phyloP scores from a whole-genome alignment of 1,139 yeast species.

The Taiozyma sp. region DNA sequence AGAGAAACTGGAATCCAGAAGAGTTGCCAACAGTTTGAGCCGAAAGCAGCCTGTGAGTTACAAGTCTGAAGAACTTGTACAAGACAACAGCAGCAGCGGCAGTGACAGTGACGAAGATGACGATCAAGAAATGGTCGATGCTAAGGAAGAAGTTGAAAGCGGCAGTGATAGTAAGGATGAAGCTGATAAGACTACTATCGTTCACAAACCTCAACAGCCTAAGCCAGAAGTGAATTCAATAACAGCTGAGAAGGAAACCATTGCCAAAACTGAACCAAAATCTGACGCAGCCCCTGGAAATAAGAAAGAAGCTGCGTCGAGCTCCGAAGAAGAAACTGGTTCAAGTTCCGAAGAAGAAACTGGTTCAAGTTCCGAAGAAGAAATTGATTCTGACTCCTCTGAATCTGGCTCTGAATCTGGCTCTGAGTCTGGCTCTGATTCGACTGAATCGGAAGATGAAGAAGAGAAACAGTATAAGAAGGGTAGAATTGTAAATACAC shows the following conservation, averaged over 20 bases:
- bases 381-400: neutral
- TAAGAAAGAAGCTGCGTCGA: neutral
- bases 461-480: conserved; percentile 20
- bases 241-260: neutral
- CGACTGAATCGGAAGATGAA: conserved; percentile 20
- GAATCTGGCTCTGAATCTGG: conserved; percentile 16
- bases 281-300: neutral
- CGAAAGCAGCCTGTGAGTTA: neutral
- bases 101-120: neutral
- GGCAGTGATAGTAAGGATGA: neutral
- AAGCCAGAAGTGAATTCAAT: neutral
- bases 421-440: conserved; percentile 8
- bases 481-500: conserved; percentile 34
- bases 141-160: neutral
- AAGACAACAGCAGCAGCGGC: neutral
- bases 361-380: conserved; percentile 4
- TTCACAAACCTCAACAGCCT: neutral
- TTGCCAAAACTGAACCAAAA: neutral
- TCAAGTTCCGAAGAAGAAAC: conserved; percentile 4
- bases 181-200: neutral
- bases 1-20: neutral
- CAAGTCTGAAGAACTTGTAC: conserved; percentile 2
- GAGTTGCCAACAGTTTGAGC: neutral
- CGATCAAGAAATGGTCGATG: neutral
- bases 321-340: conserved; percentile 2